Conservation (phyloP, 176 grass and related monocot species). For the Otatea glauca region DNA sequence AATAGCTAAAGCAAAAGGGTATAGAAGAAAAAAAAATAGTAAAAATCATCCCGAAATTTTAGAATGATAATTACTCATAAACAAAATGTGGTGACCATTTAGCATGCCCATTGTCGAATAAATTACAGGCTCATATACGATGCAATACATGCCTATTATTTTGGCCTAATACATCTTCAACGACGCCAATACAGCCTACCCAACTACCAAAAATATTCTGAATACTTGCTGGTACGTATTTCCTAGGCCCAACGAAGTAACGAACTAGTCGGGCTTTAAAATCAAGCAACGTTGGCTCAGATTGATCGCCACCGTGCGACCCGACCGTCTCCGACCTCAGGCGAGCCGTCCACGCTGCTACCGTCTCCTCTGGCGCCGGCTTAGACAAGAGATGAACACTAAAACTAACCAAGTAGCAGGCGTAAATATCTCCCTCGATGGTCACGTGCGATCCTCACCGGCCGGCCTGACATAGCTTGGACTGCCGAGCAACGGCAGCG, state of each 20-base stretch:
- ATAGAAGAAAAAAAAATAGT: too few relatives aligned
- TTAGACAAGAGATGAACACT: not conserved
- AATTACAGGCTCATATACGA: not conserved
- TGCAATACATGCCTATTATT: not conserved
- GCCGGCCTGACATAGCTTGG: slow-evolving; percentile 27
- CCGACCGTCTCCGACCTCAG: not conserved
- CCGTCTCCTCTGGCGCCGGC: not conserved
- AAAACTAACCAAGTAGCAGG: not conserved
- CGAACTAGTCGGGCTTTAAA: not conserved
- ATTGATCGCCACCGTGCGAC: not conserved
- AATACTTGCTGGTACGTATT: not conserved
- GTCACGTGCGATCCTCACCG: slow-evolving; percentile 39
- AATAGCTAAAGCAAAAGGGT: too few relatives aligned
- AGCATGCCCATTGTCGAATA: too few relatives aligned
- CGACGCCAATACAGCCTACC: not conserved
- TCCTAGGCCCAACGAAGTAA: not conserved
- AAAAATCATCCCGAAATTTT: too few relatives aligned
- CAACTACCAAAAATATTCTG: not conserved
- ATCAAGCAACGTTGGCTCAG: not conserved
- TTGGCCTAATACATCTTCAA: not conserved
- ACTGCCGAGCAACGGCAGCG: slow-evolving; percentile 19
- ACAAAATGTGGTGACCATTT: too few relatives aligned
- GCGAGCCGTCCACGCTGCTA: not conserved
- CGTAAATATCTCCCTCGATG: not conserved
- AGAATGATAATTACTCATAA: too few relatives aligned